These are phyloP conservation scores for Canna indica DNA, from an alignment of 176 grass and related monocot species.

Conservation along the genomic window DNA sequence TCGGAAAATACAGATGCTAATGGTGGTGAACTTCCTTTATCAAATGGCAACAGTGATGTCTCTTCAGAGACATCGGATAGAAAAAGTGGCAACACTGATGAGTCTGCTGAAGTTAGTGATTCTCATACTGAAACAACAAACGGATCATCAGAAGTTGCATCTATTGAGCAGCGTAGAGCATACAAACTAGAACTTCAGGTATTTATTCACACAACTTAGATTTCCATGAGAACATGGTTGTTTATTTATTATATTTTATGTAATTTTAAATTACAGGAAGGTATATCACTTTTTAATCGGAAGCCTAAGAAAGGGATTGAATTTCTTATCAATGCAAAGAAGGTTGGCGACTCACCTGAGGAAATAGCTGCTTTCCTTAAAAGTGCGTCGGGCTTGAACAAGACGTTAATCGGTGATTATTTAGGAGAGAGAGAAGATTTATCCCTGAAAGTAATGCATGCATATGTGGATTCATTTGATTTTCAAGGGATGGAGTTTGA, in stretches of 20 bases:
- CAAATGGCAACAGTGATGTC: constrained; percentile 47
- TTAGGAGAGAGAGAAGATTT: constrained; percentile 94
- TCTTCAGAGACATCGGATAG: too few species aligned
- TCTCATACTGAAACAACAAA: constrained; percentile 67
- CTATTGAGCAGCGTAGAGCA: constrained; percentile 86
- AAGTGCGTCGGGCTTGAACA: constrained; percentile 84
- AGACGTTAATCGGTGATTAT: constrained; percentile 96
- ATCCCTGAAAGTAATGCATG: constrained; percentile 94
- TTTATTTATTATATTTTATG: constrained; percentile 23
- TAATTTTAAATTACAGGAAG: constrained; percentile 57
- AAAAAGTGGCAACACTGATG: constrained; percentile 54
- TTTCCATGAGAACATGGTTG: constrained; percentile 16
- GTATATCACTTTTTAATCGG: constrained; percentile 88
- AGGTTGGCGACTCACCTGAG: constrained; percentile 71
- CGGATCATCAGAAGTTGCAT: constrained; percentile 59
- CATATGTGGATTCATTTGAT: constrained; percentile 95
- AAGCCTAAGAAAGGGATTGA: constrained; percentile 97
- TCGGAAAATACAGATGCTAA: constrained; percentile 55
- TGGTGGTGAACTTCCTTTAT: constrained; percentile 46
- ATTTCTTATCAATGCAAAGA: constrained; percentile 83
- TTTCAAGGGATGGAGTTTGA: constrained; percentile 92
- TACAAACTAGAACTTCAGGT: constrained; percentile 99
- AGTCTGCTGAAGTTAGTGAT: constrained; percentile 65
- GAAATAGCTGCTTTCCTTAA: constrained; percentile 88
- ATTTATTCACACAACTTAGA: constrained; percentile 22